Conservation (phyloP, 2,329 filamentous ascomycete species). For the Alternaria dauci region DNA sequence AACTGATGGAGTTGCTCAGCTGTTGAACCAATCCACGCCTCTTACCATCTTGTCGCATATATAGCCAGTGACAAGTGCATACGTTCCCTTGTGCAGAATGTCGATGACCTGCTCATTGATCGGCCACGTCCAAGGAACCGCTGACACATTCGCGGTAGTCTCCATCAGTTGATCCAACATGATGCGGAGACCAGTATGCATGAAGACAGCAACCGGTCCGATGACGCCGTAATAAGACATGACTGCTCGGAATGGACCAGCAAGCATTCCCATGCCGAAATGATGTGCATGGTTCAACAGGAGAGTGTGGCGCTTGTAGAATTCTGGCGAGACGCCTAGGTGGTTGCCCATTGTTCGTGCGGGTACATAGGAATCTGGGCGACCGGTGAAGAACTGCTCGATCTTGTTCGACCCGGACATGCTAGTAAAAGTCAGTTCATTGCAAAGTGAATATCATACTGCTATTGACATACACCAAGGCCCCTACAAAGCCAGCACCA, state of each 20-base stretch:
- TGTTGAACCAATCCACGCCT: slow-evolving; percentile 31
- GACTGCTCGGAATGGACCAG: slow-evolving; percentile 33
- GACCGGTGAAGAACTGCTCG: slow-evolving; percentile 40
- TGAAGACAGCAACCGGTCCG: slow-evolving; percentile 41
- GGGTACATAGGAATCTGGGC: slow-evolving; percentile 43
- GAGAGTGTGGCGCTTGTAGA: slow-evolving; percentile 24
- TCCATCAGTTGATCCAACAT: slow-evolving; percentile 44
- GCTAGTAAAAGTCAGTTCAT: slow-evolving; percentile 20
- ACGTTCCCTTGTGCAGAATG: slow-evolving; percentile 41
- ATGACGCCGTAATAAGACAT: slow-evolving; percentile 46
- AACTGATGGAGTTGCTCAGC: not conserved
- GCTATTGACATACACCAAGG: slow-evolving; percentile 16
- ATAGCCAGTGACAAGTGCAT: slow-evolving; percentile 40
- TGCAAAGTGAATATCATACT: not conserved
- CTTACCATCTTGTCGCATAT: slow-evolving; percentile 30
- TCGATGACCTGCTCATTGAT: slow-evolving; percentile 47
- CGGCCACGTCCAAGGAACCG: slow-evolving; percentile 46
- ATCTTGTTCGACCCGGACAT: slow-evolving; percentile 41
- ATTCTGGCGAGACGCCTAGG: slow-evolving; percentile 28
- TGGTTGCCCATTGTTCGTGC: slow-evolving; percentile 40
- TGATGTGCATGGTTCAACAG: slow-evolving; percentile 41
- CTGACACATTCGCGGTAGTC: slow-evolving; percentile 38
- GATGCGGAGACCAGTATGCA: slow-evolving; percentile 41
- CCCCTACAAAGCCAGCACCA: slow-evolving; percentile 24
- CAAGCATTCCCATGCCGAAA: slow-evolving; percentile 41